phyloP scores from a whole-genome alignment of 768 basidiomycete species.

The Albatrellus ellisii region DNA sequence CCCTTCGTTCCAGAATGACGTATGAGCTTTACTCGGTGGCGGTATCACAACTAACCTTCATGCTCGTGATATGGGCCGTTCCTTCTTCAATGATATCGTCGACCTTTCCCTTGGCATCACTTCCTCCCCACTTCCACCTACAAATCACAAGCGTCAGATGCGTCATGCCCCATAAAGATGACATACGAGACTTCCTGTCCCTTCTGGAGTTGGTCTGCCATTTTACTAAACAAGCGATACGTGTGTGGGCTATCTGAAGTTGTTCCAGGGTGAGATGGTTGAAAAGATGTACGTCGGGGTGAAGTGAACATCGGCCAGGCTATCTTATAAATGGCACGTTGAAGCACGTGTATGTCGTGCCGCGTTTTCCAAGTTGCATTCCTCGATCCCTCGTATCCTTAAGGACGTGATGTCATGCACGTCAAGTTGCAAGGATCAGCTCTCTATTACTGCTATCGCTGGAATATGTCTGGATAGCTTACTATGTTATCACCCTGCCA shows the following conservation, averaged over 20 bases:
- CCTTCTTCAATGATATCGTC: slow-evolving; percentile 30
- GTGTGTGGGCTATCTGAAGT: background rate
- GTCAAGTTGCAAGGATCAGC: no score
- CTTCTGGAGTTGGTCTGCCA: background rate
- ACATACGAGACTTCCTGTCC: background rate
- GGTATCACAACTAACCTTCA: slow-evolving; percentile 22
- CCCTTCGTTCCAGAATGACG: slow-evolving; percentile 16
- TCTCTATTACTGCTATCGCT: no score
- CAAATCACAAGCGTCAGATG: background rate
- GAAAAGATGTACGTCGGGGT: no score
- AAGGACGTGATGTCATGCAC: no score
- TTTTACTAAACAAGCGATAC: background rate
- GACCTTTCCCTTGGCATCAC: slow-evolving; percentile 22
- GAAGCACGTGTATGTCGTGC: no score
- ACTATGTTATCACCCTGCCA: no score
- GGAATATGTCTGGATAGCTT: no score
- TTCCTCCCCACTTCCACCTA: slow-evolving; percentile 27
- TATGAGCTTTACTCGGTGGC: background rate
- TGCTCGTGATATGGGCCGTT: slow-evolving; percentile 29
- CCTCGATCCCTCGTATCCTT: no score
- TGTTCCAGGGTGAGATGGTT: no score
- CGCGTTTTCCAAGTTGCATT: no score
- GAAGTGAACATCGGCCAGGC: no score
- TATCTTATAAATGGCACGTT: no score
- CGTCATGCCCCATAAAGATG: background rate